These are phyloP conservation scores for Stenocarpella maydis DNA, from an alignment of 2,329 filamentous ascomycete species.

Conservation along the genomic window DNA sequence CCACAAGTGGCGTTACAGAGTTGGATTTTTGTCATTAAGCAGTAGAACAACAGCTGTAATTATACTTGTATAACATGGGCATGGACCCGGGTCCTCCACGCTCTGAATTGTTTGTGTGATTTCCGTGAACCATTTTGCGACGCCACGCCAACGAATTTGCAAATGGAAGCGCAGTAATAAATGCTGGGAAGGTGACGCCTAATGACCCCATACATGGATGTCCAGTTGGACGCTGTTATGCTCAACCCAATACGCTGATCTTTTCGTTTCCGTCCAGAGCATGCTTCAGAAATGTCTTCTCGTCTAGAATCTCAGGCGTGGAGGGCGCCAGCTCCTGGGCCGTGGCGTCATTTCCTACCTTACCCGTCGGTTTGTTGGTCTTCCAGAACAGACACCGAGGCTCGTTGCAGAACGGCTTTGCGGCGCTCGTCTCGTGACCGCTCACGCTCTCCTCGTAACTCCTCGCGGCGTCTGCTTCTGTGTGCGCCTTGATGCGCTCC, in stretches of 20 bases:
- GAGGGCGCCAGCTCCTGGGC: not conserved
- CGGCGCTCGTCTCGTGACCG: conserved; percentile 34
- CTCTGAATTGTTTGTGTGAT: not conserved
- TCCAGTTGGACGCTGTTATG: not conserved
- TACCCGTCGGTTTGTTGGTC: not conserved
- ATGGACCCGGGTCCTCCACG: not conserved
- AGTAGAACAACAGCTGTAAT: conserved; percentile 1
- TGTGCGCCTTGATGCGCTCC: conserved; percentile 40
- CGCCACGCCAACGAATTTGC: not conserved
- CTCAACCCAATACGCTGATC: not conserved
- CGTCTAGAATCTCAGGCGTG: not conserved
- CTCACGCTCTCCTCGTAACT: conserved; percentile 27
- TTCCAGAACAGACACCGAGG: conserved; percentile 22
- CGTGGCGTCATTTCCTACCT: not conserved
- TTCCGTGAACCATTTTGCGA: not conserved
- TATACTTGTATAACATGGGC: not conserved
- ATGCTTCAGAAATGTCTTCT: conserved; percentile 10
- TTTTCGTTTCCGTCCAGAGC: not conserved
- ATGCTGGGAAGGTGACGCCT: not conserved
- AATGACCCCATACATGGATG: not conserved
- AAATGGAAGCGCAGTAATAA: not conserved
- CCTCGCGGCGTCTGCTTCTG: conserved; percentile 33
- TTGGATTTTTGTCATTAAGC: conserved; percentile 19
- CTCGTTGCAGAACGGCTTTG: conserved; percentile 37
- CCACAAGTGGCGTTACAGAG: not conserved